Percentiles rank a stretch among this genome's conserved stretches.
Evolutionary conservation across 1,284 basidiomycete species (phyloP).

Genomic region (Leccinum brunneo-olivaceum): DNA sequence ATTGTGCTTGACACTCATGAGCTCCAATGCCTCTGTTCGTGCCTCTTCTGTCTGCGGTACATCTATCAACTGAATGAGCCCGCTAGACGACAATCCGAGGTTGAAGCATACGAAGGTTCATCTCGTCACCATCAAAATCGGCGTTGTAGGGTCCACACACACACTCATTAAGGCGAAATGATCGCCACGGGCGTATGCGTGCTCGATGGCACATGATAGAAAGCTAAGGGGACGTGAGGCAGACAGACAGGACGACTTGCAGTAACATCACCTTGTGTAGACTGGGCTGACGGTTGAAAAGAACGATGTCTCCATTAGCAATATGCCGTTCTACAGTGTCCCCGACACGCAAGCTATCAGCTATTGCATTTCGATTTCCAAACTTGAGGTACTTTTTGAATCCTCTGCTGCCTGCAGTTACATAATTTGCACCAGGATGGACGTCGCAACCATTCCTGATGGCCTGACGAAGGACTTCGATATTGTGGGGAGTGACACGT

Average conservation of each 20-base stretch:
- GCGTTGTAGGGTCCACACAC: constrained; percentile 99
- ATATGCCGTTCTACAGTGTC: constrained; percentile 94
- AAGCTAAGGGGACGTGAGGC: constrained; percentile 46
- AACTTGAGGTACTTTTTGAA: constrained; percentile 87
- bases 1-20: constrained; percentile 98
- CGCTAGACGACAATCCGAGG: not conserved
- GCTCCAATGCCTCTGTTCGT: constrained; percentile 91
- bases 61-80: constrained; percentile 43
- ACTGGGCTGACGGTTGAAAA: constrained; percentile 99
- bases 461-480: constrained; percentile 71
- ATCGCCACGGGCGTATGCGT: constrained; percentile 92
- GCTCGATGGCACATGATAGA: constrained; percentile 98
- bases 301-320: constrained; percentile 91
- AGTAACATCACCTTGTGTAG: constrained; percentile 74
- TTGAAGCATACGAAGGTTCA: constrained; percentile 85
- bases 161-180: constrained; percentile 98
- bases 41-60: constrained; percentile 99
- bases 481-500: constrained; percentile 89
- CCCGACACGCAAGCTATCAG: constrained; percentile 74
- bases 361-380: constrained; percentile 69
- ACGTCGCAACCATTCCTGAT: constrained; percentile 87
- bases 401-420: constrained; percentile 68
- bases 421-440: constrained; percentile 96
- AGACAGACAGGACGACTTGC: not conserved
- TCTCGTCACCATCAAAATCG: constrained; percentile 99